Evolutionary conservation across 768 basidiomycete genomes (phyloP), one percentile per base, ranked within the genome.

Genomic region (Suillus occidentalis): DNA sequence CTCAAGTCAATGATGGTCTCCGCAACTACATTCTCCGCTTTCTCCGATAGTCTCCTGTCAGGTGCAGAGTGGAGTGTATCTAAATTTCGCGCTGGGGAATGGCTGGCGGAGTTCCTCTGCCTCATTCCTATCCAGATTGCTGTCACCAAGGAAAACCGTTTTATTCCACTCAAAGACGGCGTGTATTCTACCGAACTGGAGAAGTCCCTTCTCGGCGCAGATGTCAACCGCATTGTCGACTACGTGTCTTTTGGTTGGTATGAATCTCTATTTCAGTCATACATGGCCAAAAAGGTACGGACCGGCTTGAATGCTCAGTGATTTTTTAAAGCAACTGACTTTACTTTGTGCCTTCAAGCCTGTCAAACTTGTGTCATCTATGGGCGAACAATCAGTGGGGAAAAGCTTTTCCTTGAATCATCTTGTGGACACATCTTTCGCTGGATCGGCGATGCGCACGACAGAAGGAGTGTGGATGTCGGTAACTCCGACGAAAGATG

Each of bases 381-480:
- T 88, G 87, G 87, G 86, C 1, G 87, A 87, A 70, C 87, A 88
- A 69, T 87, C 85, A 0, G 87, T 89, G 1, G 87, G 87, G 1
- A 88, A 88, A 68, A 85, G 82, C 60, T 89, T 81, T 62, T 76
- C 82, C 0, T 70, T 88, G 40, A 88, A 88, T 58, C 87, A 89
- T 66, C 76, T 89, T 4, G 81, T 80, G 0, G 87, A 89, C 67
- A 86, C 86, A 0, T 88, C 87, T 0, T 89, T 89, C 67, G 86
- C 86, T 18, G 87, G 87, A 1, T 85, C 82, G 7, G 87, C 87
- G 0, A 87, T 88, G 85, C 76, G 85, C 20, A 87, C 86, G 10
- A 88, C 84, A 70, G 85, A 87, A 75, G 87, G 87, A 6, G 85
- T 88, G 4, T 88, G 87, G 87, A 84, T 88, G 82, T 87, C 86